Evolutionary conservation across 768 basidiomycete species (phyloP), one percentile per base, ranked within the genome.

Genomic region (Trametes elegans): DNA sequence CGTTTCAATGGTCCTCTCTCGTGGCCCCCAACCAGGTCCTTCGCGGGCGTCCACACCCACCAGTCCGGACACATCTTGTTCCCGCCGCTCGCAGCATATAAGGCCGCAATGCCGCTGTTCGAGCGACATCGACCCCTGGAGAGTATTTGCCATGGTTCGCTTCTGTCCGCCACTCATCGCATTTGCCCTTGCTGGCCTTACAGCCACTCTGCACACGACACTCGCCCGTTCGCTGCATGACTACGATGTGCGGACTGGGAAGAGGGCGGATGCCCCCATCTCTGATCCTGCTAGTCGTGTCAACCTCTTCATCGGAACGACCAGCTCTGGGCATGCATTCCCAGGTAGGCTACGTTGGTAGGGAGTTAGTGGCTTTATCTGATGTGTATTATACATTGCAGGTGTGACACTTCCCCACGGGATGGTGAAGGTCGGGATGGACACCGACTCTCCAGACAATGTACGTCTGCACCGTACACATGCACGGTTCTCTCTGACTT

Each of bases 351-450:
- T 23, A 2, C 5, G 21, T 40, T 18, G 16, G 47, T n/a, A 41
- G 1, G 6, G 28, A 4, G 11, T 23, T 6, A 21, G 51, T 29
- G 26, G 3, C 11, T 40, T 11, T 4, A 9, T 21, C 10, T n/a
- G 16, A 5, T 5, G 4, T 5, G 11, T 23, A 3, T 40, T 21
- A 7, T n/a, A 7, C 11, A 8, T 41, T 43, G 5, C 3, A 83
- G 83, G 84, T 42, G 83, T 81, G 0, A 84, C 82, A 2, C 62
- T 83, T 19, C 85, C 85, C 2, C 83, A 85, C 68, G 84, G 85
- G n/a, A 83, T 85, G 84, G 76, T 80, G 14, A 87, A 87, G 70
- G 77, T 72, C 2, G 84, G 84, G 7, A 79, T 85, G 77, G 84
- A 87, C 62, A 85, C 83, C 0, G 81, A 85, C 61, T 82, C 82